Base-by-base conservation (phyloP, 345 rosid species). In the Gossypium mustelinum region DNA sequence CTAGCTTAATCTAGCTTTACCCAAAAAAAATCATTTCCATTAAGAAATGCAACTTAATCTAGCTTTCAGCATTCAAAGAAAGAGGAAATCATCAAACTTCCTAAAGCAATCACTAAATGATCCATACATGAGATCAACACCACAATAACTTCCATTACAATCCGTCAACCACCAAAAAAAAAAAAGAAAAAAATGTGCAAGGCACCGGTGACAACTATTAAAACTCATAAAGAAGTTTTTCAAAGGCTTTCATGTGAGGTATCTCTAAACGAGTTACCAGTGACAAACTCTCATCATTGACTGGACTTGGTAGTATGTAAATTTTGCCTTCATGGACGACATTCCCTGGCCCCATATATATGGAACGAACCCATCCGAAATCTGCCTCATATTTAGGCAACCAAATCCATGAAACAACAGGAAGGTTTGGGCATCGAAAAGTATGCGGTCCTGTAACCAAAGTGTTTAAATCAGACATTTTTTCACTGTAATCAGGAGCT, bases 311-410 rank as follows among this genome's bases (percentile, higher is more conserved):
- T 60, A 86, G 52, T 17, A 88, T 50, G 73, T 73, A 77, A 0
- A 81, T 51, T 3, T 74, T 54, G 1, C 90, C 92, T 74, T 89
- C 91, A 4, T 59, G 57, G 18, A 41, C 69, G 25, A 81, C 68
- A n/a, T 79, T 78, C 13, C 85, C 86, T 0, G 84, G 89, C 13
- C 89, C 86, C 83, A 81, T 71, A 59, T 75, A 86, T 0, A 83
- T 74, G 25, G 88, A 85, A 45, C 86, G 64, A 3, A 89, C 94
- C 86, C 86, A 84, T 8, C 90, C 86, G 43, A 90, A 88, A 79
- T 88, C 88, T 0, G 90, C 87, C 13, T 84, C 92, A 48, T 87
- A 78, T 20, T 85, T 66, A 0, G 89, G 89, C 44, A 86, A 71
- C 79, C 85, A 50, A 9, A 47, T 78, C 88, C 86, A 86, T 68